These are phyloP conservation scores for Cyclostephanos invisitatus DNA, from an alignment of 108 stramenopile species.

Conservation along the genomic window DNA sequence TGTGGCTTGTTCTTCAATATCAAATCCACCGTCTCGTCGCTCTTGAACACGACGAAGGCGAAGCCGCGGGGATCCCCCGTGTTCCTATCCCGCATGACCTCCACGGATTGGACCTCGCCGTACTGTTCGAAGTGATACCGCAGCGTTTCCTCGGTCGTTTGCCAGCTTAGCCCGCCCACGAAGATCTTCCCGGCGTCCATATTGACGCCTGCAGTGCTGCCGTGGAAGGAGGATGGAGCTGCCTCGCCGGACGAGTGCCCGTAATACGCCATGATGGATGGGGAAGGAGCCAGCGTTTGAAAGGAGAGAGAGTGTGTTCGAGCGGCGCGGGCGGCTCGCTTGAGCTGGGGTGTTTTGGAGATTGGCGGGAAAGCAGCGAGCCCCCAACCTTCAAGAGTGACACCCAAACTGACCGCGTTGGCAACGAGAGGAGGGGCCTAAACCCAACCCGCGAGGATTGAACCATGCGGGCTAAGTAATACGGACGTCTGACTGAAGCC, in stretches of 20 bases:
- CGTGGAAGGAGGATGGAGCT: conserved; percentile 15
- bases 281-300: neutral
- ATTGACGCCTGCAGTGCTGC: conserved; percentile 3
- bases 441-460: too few species aligned
- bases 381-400: too few species aligned
- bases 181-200: conserved; percentile 85
- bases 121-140: conserved; percentile 93
- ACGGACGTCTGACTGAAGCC: too few species aligned
- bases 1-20: conserved; percentile 74
- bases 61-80: conserved; percentile 91
- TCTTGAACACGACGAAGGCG: conserved; percentile 89
- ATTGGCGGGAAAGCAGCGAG: too few species aligned
- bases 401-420: too few species aligned
- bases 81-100: conserved; percentile 84
- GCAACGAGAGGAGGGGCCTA: too few species aligned
- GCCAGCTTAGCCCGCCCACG: conserved; percentile 94
- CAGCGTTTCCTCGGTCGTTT: conserved; percentile 90
- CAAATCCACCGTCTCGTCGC: conserved; percentile 79
- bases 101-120: conserved; percentile 63
- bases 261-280: conserved; percentile 33
- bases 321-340: too few species aligned
- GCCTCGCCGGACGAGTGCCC: conserved; percentile 17
- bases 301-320: neutral
- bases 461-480: too few species aligned
- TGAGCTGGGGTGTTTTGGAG: too few species aligned